Evolutionary conservation across 768 basidiomycete genomes (phyloP), one percentile per base, ranked within the genome.

Genomic region (Lactarius hatsudake): DNA sequence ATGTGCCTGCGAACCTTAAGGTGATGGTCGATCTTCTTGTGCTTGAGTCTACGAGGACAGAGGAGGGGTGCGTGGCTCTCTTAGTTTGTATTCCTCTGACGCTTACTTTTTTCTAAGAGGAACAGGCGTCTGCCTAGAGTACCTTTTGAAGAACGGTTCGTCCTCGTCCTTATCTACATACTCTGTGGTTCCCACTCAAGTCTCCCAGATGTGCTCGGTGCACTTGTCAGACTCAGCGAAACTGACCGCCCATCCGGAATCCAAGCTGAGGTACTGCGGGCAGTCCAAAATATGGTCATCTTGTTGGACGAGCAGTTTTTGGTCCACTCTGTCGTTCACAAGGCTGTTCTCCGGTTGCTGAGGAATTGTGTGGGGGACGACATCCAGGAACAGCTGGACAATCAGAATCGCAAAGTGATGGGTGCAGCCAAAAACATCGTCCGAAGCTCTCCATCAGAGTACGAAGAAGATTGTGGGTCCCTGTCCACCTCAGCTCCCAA

Each of bases 281-380:
- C 91, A 1, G 91, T 96, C 17, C 91, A 93, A 71, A 94, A 94
- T 71, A 91, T 97, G 84, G 89, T 98, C 15, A 87, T 95, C 9
- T 84, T 94, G 17, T 83, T 98, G 63, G 94, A 97, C 68, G 94
- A 97, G 74, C 91, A 91, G 71, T 97, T 98, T 73, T 86, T 98
- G 23, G 89, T 96, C 5, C 94, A 96, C 73, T 91, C 93, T 10
- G 92, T 87, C 1, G 90, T 96, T 0, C 95, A 98, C 76, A 88
- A 86, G 72, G 94, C 94, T 2, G 89, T 97, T 10, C 83, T 96
- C 30, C 81, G 93, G 48, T 80, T 98, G 9, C 83, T 98, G 15
- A 83, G 94, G 34, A 90, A 87, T 65, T 97, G 94, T 75, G 91
- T 90, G 4, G 95, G 94, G n/a, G 94, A 96, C 67, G 93, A 96